phyloP scores from a whole-genome alignment of 768 basidiomycete species.

The Russula vinacea region DNA sequence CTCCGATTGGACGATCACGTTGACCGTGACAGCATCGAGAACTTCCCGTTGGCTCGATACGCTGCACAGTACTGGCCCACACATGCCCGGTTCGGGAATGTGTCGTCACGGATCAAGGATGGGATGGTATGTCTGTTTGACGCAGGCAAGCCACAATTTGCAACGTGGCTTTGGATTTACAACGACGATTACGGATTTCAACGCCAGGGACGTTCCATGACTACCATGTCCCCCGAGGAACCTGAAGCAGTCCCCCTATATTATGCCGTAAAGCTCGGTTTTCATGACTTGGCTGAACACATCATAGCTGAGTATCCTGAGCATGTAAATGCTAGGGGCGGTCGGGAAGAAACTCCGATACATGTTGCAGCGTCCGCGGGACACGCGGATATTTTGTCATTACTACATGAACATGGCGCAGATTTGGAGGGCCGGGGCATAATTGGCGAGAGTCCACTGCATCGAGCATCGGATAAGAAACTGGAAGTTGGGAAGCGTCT shows the following conservation, averaged over 20 bases:
- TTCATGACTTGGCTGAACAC: constrained; percentile 2
- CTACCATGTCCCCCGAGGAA: background rate
- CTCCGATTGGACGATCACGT: no score
- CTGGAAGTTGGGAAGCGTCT: background rate
- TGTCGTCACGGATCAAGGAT: background rate
- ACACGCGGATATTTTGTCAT: background rate
- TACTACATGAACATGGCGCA: background rate
- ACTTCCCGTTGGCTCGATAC: no score
- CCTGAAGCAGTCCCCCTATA: background rate
- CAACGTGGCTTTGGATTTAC: constrained; percentile 5
- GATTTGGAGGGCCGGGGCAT: background rate
- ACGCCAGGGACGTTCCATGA: background rate
- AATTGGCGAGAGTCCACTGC: background rate
- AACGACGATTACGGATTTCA: background rate
- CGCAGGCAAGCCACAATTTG: background rate
- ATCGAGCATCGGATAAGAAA: background rate
- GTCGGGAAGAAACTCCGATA: background rate
- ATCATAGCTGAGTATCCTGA: background rate
- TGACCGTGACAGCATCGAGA: no score
- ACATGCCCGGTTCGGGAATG: background rate
- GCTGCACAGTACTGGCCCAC: no score
- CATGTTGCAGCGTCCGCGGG: background rate
- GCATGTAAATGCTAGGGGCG: background rate
- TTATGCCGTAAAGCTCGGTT: background rate
- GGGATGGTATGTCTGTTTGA: constrained; percentile 7